phyloP scores from a whole-genome alignment of 768 basidiomycete genomes.

The Pleurotus tuoliensis region DNA sequence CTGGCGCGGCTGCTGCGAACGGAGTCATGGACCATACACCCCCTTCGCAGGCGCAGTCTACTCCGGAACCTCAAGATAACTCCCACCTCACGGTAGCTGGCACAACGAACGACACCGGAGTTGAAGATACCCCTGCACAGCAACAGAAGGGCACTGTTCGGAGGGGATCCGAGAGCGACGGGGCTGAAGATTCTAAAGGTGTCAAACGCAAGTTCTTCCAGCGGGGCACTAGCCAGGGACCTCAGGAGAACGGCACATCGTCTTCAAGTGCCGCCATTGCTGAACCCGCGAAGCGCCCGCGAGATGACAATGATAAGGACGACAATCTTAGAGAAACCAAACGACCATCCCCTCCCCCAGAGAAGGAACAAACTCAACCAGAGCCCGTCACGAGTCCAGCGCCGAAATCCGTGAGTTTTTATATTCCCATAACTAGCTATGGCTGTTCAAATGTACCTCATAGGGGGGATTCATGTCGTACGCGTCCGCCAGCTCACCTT shows the following conservation, averaged over 20 bases:
- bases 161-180: conserved; percentile 41
- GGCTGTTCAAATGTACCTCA: conserved; percentile 7
- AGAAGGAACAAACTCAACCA: conserved; percentile 34
- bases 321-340: conserved; percentile 59
- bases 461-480: conserved; percentile 80
- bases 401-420: conserved; percentile 45
- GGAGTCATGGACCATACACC: not conserved
- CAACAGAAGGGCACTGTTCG: conserved; percentile 13
- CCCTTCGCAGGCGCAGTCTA: not conserved
- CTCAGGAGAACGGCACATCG: conserved; percentile 26
- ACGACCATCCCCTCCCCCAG: conserved; percentile 67
- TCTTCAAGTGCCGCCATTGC: conserved; percentile 14
- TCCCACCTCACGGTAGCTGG: conserved; percentile 1
- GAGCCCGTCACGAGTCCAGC: conserved; percentile 29
- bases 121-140: conserved; percentile 7
- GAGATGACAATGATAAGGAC: conserved; percentile 61
- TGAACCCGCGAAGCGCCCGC: conserved; percentile 52
- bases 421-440: conserved; percentile 9
- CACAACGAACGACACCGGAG: conserved; percentile 9
- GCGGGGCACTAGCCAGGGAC: conserved; percentile 62
- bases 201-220: conserved; percentile 69
- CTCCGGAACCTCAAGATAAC: not conserved
- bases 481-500: conserved; percentile 70
- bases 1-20: conserved; percentile 5
- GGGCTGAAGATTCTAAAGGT: conserved; percentile 51